Conservation (phyloP, 192 early-diverging fungal genomes). For the Coemansia sp. region DNA sequence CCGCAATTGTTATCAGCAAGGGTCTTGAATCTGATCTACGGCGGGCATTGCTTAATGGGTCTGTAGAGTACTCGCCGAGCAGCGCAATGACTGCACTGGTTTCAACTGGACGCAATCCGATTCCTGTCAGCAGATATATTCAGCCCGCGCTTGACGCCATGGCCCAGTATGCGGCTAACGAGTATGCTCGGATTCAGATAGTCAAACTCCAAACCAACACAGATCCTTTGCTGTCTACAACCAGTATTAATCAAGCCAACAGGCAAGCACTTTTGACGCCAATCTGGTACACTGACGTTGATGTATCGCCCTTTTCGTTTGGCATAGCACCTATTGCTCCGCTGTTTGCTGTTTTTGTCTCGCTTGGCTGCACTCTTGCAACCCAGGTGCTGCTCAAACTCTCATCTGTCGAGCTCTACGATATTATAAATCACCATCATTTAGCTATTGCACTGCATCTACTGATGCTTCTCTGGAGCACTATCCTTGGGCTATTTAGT, state of each 20-base stretch:
- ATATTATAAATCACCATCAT: neutral
- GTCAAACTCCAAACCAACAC: neutral
- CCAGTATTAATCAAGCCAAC: neutral
- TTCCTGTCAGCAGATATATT: neutral
- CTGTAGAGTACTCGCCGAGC: neutral
- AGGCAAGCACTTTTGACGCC: neutral
- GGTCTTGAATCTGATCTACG: neutral
- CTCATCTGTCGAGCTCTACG: constrained; percentile 1
- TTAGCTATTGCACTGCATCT: neutral
- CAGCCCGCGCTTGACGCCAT: constrained; percentile 9
- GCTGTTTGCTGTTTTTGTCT: constrained; percentile 4
- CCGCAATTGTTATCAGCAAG: constrained; percentile 13
- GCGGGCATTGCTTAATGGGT: neutral
- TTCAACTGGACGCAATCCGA: constrained; percentile 7
- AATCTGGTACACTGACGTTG: constrained; percentile 3
- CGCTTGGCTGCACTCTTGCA: constrained; percentile 6
- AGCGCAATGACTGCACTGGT: constrained; percentile 4
- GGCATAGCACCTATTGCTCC: constrained; percentile 17
- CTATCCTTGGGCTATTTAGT: constrained; percentile 7
- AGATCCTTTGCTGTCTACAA: neutral
- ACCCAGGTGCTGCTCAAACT: constrained; percentile 8
- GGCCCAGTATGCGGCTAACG: neutral
- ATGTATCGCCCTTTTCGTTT: constrained; percentile 10
- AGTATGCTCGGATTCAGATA: neutral
- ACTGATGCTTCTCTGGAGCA: constrained; percentile 8